Evolutionary conservation across 1,284 basidiomycete genomes (phyloP).

Genomic region (Leccinum variabile): DNA sequence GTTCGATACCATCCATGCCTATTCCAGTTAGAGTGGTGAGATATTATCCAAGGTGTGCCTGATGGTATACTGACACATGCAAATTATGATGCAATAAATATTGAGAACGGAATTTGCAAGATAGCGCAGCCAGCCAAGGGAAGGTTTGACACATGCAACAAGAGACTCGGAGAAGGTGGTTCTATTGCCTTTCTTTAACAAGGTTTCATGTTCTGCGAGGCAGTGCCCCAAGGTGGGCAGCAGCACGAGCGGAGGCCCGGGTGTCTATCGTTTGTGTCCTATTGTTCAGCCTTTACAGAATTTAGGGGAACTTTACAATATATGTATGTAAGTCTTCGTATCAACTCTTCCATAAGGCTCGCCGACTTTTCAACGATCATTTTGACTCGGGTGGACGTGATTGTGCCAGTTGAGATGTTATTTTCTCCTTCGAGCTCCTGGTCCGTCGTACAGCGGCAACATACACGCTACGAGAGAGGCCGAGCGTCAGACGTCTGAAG

Average conservation of each 20-base stretch:
- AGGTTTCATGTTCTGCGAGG: neutral
- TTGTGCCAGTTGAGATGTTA: neutral
- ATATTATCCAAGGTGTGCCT: neutral
- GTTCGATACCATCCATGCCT: neutral
- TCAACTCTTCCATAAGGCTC: neutral
- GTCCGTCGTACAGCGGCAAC: conserved; percentile 3
- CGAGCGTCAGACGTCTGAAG: neutral
- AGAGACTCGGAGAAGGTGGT: neutral
- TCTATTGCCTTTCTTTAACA: neutral
- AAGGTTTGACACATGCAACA: neutral
- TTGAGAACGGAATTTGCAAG: neutral
- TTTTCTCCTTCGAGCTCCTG: neutral
- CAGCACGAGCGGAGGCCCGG: neutral
- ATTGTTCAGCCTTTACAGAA: neutral
- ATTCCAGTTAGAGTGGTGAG: neutral
- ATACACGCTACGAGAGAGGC: conserved; percentile 2
- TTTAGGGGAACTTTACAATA: neutral
- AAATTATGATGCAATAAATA: too few species aligned
- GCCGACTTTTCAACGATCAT: neutral
- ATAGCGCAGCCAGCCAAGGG: neutral
- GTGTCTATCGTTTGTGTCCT: neutral
- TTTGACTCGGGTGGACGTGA: neutral
- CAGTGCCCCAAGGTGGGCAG: neutral
- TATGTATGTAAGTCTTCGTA: neutral
- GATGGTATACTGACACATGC: neutral